Conservation (phyloP, 1,284 basidiomycete species). For the Omphalotus olearius region DNA sequence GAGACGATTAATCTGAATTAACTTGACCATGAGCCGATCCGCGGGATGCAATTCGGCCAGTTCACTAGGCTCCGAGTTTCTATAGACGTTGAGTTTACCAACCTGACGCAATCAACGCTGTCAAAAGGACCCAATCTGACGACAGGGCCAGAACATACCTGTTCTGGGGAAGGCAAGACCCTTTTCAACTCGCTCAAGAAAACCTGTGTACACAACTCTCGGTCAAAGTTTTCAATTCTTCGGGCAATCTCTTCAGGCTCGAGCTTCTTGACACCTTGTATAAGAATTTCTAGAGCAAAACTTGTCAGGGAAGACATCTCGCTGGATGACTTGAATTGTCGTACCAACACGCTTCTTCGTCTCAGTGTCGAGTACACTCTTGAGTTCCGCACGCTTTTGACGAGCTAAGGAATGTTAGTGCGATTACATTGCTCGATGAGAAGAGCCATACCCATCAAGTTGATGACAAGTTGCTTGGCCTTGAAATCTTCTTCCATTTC, state of each 20-base stretch:
- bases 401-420: slow-evolving; percentile 41
- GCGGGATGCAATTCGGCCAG: slow-evolving; percentile 87
- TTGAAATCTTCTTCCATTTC: slow-evolving; percentile 99
- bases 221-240: slow-evolving; percentile 83
- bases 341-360: slow-evolving; percentile 88
- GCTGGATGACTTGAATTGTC: slow-evolving; percentile 24
- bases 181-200: slow-evolving; percentile 87
- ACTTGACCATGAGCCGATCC: slow-evolving; percentile 94
- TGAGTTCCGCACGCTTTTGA: slow-evolving; percentile 81
- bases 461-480: slow-evolving; percentile 90
- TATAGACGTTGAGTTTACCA: slow-evolving; percentile 89
- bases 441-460: slow-evolving; percentile 59
- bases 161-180: slow-evolving; percentile 85
- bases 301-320: slow-evolving; percentile 2
- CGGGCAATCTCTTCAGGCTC: slow-evolving; percentile 82
- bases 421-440: background rate
- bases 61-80: slow-evolving; percentile 84
- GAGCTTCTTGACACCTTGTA: slow-evolving; percentile 79
- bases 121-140: slow-evolving; percentile 1
- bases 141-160: slow-evolving; percentile 40
- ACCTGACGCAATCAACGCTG: slow-evolving; percentile 43
- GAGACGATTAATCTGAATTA: slow-evolving; percentile 95
- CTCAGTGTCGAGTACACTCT: slow-evolving; percentile 87
- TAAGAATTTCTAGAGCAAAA: slow-evolving; percentile 70
- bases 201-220: slow-evolving; percentile 78